Evolutionary conservation across 768 basidiomycete genomes (phyloP).

Genomic region (Amanita pseudoporphyria): DNA sequence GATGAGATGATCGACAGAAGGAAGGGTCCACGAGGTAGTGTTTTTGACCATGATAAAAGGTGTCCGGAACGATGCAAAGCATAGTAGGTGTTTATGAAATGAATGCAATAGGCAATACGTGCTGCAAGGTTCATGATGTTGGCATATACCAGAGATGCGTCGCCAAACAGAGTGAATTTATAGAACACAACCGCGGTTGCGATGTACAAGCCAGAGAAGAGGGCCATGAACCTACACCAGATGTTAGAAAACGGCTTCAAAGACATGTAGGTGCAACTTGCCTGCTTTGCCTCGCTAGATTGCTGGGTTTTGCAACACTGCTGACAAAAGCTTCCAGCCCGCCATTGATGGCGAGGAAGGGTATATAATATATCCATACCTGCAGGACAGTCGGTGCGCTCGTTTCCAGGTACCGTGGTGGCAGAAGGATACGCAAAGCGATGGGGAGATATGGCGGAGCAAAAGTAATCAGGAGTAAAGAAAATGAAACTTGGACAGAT

Average conservation of each 20-base stretch:
- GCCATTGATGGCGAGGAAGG: constrained; percentile 84
- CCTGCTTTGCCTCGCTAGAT: constrained; percentile 65
- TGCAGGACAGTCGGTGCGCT: constrained; percentile 72
- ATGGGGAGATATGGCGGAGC: constrained; percentile 68
- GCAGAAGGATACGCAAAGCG: constrained; percentile 60
- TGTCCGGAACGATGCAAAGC: background rate
- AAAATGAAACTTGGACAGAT: constrained; percentile 54
- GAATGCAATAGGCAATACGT: constrained; percentile 51
- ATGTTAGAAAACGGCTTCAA: background rate
- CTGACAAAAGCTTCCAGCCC: constrained; percentile 86
- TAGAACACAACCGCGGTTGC: constrained; percentile 38
- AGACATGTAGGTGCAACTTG: constrained; percentile 16
- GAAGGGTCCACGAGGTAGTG: constrained; percentile 1
- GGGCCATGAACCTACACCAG: constrained; percentile 55
- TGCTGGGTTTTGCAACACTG: constrained; percentile 56
- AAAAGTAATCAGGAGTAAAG: constrained; percentile 65
- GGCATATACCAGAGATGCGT: constrained; percentile 64
- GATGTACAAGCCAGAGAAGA: constrained; percentile 64
- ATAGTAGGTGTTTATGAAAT: constrained; percentile 40
- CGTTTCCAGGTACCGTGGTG: constrained; percentile 56
- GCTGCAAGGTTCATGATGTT: constrained; percentile 60
- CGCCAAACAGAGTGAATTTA: constrained; percentile 37
- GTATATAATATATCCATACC: constrained; percentile 85
- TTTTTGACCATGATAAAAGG: constrained; percentile 3
- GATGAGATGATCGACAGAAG: background rate